A percentile compares a stretch with the other conserved stretches of the same genome.
Conservation (phyloP, 257 asterid species). For the Petunia secreta region DNA sequence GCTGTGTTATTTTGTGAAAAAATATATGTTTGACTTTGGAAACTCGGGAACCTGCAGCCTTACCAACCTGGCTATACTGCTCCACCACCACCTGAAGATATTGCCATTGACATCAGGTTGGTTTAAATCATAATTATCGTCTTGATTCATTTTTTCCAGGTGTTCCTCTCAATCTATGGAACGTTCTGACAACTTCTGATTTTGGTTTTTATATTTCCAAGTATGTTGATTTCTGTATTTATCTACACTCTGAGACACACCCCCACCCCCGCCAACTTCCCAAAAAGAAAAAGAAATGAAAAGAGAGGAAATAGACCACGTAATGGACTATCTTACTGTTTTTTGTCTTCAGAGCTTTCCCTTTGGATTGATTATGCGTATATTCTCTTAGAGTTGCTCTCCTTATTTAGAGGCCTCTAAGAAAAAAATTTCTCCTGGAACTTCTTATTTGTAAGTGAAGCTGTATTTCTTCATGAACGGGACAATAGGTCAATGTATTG, state of each 20-base stretch:
- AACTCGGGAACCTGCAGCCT: slow-evolving; percentile 37
- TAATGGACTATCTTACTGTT: not conserved
- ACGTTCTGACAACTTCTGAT: too few species aligned
- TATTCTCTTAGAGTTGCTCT: slow-evolving; percentile 5
- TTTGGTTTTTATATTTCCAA: slow-evolving; percentile 5
- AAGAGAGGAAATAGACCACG: not conserved
- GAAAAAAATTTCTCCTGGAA: not conserved
- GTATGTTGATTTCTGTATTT: not conserved
- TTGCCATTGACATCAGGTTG: slow-evolving; percentile 34
- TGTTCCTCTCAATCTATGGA: not conserved
- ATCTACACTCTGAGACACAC: slow-evolving; percentile 14
- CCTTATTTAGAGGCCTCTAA: not conserved
- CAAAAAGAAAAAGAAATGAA: not conserved
- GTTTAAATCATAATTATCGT: not conserved
- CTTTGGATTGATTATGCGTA: slow-evolving; percentile 1
- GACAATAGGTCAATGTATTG: not conserved
- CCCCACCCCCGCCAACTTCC: not conserved
- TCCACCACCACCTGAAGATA: slow-evolving; percentile 51
- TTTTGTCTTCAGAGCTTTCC: not conserved
- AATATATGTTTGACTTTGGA: not conserved
- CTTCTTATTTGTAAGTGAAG: not conserved
- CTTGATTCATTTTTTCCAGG: not conserved
- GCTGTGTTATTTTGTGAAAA: not conserved
- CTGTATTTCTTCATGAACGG: not conserved
- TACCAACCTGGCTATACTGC: slow-evolving; percentile 58